A percentile compares a stretch with the other conserved stretches of the same genome.
phyloP scores from a whole-genome alignment of 2,329 filamentous ascomycete genomes.

The Cytospora piceae region DNA sequence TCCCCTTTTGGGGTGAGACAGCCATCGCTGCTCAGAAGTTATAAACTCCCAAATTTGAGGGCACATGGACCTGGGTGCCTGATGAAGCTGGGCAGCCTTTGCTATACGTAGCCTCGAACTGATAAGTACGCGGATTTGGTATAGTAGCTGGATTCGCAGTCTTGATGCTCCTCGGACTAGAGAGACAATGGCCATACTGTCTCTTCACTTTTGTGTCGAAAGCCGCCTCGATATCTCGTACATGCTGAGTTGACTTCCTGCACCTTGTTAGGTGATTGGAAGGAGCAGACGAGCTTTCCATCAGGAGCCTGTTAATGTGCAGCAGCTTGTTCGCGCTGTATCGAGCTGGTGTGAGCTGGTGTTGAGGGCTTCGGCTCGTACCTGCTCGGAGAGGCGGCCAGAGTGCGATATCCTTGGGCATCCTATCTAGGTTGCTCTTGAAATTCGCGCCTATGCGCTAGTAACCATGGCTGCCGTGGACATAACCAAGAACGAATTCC shows the following conservation, averaged over 20 bases:
- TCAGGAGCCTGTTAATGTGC: conserved; percentile 37
- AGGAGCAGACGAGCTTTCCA: too few species aligned
- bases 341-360: conserved; percentile 58
- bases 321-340: conserved; percentile 55
- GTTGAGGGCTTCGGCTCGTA: conserved; percentile 56
- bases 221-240: too few species aligned
- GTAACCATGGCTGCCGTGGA: conserved; percentile 3
- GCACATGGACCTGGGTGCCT: background rate
- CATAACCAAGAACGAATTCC: too few species aligned
- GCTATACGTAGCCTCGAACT: too few species aligned
- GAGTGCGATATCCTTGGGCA: background rate
- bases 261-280: too few species aligned
- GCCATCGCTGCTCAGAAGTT: background rate
- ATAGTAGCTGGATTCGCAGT: too few species aligned
- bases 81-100: background rate
- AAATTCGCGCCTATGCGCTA: conserved; percentile 13
- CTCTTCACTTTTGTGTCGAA: too few species aligned
- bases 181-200: too few species aligned
- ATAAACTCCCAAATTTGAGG: background rate
- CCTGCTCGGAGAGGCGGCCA: conserved; percentile 18
- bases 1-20: background rate
- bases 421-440: conserved; percentile 2
- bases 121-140: too few species aligned
- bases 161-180: too few species aligned
- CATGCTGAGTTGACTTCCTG: too few species aligned